Base-by-base conservation (phyloP, 129 eudicot species). In the Tagetes erecta region DNA sequence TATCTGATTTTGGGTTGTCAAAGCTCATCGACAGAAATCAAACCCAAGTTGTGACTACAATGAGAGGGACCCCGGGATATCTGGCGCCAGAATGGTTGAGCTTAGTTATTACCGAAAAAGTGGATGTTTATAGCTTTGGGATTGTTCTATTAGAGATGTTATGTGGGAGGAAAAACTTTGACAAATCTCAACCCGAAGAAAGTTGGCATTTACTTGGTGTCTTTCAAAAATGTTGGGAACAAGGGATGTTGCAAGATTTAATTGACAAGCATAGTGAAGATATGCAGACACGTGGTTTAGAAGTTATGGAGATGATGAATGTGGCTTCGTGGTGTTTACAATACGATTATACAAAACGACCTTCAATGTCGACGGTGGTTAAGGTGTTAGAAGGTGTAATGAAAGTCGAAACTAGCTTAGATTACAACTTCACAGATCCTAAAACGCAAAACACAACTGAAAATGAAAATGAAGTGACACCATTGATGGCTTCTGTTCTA, bases 281-380 rank as follows among this genome's bases (percentile, higher is more conserved):
- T 20, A 20, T 20, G 27, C 27, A 20, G 27, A 20, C 27, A 31
- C 39, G 4, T n/a, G 38, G 64, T 31, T 30, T 13, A 57, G 64
- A 57, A 57, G 64, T 57, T 2, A 13, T 57, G 38, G 38, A 57
- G 38, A 57, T 57, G 38, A 57, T 57, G 38, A 57, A 31, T 30
- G 64, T 57, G n/a, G 64, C 38, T 57, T 8, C 64, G 2, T 57
- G 64, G 38, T 57, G 64, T 57, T 57, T 57, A 10, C 64, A 57
- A 31, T 30, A 34, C 33, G 36, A 57, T 57, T 57, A 1, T 57
- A 57, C 38, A n/a, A 57, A 9, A 57, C 30, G 64, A 38, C 64
- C 64, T 31, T 57, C 64, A 57, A 57, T 57, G 64, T 57, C 38
- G 5, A 30, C 5, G 64, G 64, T 30, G n/a, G 64, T 57, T 30